phyloP scores from a whole-genome alignment of 306 rosid genomes.

The Quercus agrifolia region DNA sequence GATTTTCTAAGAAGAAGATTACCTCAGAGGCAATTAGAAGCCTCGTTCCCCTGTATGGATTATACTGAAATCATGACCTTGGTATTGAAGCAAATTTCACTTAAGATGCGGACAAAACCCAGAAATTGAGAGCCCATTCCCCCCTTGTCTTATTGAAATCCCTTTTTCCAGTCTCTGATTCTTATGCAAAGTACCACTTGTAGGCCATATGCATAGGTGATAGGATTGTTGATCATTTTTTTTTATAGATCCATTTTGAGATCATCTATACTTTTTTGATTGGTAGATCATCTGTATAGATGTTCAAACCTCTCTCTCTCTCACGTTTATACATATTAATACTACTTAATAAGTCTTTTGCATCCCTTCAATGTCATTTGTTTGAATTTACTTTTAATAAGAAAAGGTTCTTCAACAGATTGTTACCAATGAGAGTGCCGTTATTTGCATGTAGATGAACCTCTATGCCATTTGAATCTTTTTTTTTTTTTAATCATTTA shows the following conservation, averaged over 20 bases:
- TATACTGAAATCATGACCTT: not conserved
- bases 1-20: no score
- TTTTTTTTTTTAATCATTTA: no score
- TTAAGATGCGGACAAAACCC: not conserved
- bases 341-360: no score
- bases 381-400: no score
- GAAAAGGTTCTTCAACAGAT: not conserved
- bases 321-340: no score
- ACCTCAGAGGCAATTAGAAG: no score
- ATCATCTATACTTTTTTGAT: no score
- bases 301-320: no score
- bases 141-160: not conserved
- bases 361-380: no score
- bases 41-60: not conserved
- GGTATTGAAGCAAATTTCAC: not conserved
- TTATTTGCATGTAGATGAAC: not conserved
- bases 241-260: not conserved
- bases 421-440: not conserved
- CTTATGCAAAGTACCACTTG: not conserved
- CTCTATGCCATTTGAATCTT: not conserved
- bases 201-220: not conserved
- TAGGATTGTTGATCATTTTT: not conserved
- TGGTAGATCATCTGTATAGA: no score
- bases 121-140: not conserved
- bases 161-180: not conserved